A percentile compares a stretch with the other conserved stretches of the same genome.
phyloP scores from a whole-genome alignment of 805 yeast genomes.

The Kurtzmaniella fragi region DNA sequence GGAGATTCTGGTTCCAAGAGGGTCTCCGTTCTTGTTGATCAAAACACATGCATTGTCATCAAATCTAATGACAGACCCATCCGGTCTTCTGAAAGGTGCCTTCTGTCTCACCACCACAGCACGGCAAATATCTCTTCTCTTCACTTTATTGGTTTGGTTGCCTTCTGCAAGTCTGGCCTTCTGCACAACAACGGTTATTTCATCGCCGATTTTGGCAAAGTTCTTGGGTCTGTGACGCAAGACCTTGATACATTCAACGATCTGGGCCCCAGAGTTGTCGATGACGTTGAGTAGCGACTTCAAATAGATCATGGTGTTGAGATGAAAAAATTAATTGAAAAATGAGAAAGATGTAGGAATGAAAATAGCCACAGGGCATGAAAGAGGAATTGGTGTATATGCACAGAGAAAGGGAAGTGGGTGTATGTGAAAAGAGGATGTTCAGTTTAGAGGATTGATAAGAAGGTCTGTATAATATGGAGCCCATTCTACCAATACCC shows the following conservation, averaged over 20 bases:
- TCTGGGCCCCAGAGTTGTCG: slow-evolving; percentile 92
- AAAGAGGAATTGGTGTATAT: too few relatives aligned
- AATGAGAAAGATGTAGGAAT: too few relatives aligned
- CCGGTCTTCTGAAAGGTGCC: slow-evolving; percentile 70
- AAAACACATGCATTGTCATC: slow-evolving; percentile 98
- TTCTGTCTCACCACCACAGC: slow-evolving; percentile 94
- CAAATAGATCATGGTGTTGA: slow-evolving; percentile 66
- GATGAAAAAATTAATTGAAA: too few relatives aligned
- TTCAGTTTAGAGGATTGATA: too few relatives aligned
- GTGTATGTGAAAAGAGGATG: too few relatives aligned
- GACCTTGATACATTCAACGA: slow-evolving; percentile 95
- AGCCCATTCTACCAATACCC: too few relatives aligned
- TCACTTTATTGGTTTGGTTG: slow-evolving; percentile 73
- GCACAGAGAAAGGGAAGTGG: too few relatives aligned
- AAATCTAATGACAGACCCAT: slow-evolving; percentile 81
- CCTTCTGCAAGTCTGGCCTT: slow-evolving; percentile 76
- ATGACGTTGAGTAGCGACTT: slow-evolving; percentile 85
- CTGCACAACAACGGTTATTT: slow-evolving; percentile 89
- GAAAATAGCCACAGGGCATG: too few relatives aligned
- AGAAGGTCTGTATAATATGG: too few relatives aligned
- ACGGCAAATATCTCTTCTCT: slow-evolving; percentile 92
- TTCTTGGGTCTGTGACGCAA: slow-evolving; percentile 81
- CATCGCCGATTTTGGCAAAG: slow-evolving; percentile 85
- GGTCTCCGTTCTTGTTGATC: slow-evolving; percentile 88
- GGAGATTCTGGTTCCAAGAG: slow-evolving; percentile 88